Evolutionary conservation across 805 yeast species (phyloP), one percentile per base, ranked within the genome.

Genomic region (Candida ipomoeae): DNA sequence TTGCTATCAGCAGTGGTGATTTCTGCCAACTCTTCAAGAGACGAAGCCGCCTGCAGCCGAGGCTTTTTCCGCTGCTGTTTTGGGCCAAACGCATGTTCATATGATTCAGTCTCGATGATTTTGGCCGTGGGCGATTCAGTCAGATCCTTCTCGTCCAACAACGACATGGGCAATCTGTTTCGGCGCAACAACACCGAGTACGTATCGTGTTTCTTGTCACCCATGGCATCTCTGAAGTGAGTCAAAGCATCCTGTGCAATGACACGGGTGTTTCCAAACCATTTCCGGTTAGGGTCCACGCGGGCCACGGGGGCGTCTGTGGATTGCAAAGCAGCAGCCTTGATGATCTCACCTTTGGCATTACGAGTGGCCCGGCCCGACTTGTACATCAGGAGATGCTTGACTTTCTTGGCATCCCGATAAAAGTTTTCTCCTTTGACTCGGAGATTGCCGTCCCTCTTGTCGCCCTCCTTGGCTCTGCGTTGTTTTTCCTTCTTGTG

Each of bases 211-310:
- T 85, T 80, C 62, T 86, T 87, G 55, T 85, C 96, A 44, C 94
- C 95, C 73, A 92, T 78, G 7, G 97, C 97, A 58, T 88, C 94
- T 67, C 99, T 80, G 74, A 92, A 92, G 72, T 94, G 98, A 29
- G 86, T 76, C 62, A 92, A 75, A 1, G 98, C 97, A 75, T 94
- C 97, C 68, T 92, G 99, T 4, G 97, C 92, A 63, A 92, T 92
- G 38, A 92, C 99, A 64, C 99, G 82, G 13, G 99, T 89, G 70
- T 90, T 94, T 44, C 97, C 97, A 65, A 94, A 94, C 99, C 98
- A 92, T 65, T 95, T 82, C 68, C 96, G 82, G 68, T 92, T 92
- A 6, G 99, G 98, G 65, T 89, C 96, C 40, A 92, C 95, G 54
- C 99, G 78, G 1, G 98, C 98, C 56, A 76, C 82, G 13, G 98